Evolutionary conservation across 1,284 basidiomycete genomes (phyloP), one percentile per base, ranked within the genome.

Genomic region (Ceratobasidium theobromae): DNA sequence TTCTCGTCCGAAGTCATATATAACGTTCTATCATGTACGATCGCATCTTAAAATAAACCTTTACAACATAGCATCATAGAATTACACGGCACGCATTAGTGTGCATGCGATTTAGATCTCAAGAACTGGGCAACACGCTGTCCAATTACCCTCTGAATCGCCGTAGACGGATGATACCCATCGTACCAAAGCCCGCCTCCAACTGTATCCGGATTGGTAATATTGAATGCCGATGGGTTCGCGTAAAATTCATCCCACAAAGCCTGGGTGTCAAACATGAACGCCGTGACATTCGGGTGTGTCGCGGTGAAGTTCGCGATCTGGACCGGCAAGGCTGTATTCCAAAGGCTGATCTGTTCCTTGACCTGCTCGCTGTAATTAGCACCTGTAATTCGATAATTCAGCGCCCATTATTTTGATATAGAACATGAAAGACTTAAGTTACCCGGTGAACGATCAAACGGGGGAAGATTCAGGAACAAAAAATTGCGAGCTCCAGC

Each of bases 381-480:
- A 8, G 40, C 54, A 16, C 53, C 53, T 55, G 27, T 16, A 57
- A 32, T 16, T 14, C 33, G 30, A 23, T 4, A 53, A 6, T 18
- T 12, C 23, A 21, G 30, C 14, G 28, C 16, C 23, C 12, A 12
- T 6, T 11, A 25, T 35, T 25, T 30, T 11, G 40, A 46, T 28
- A 38, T 38, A 18, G 21, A 49, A 28, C 3, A 32, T 57, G 3
- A 55, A 16, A 32, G 18, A 48, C 35, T 54, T 77, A 53, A 70
- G 81, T 82, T 75, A 21, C 65, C 79, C 14, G 84, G 84, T 33
- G 79, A 76, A 41, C 79, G 75, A 52, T 85, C 71, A 9, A 87
- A 80, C 0, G 86, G 84, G 4, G 86, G 86, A 0, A 87, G 77
- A 68, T 87, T 83, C 9, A 87, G 77, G 70, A 87, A 82, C 33